These are phyloP conservation scores for Macrophomina phaseolina DNA, from an alignment of 2,329 filamentous ascomycete species.

Conservation along the genomic window DNA sequence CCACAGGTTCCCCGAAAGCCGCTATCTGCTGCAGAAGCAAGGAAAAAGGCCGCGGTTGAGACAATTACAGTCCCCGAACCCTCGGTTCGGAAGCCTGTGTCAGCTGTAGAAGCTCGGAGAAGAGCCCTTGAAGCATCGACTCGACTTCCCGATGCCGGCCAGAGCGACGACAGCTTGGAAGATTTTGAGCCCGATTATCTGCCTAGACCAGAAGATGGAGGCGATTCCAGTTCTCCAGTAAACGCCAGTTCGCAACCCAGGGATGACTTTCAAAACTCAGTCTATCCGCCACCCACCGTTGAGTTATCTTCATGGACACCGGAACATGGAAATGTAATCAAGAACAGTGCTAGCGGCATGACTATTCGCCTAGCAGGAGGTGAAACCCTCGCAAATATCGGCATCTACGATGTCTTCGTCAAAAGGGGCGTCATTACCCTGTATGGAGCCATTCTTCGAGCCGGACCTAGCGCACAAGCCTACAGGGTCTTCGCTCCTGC, in stretches of 20 bases:
- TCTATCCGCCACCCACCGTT: conserved; percentile 10
- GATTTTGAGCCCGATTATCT: conserved; percentile 18
- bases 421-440: conserved; percentile 67
- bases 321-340: conserved; percentile 29
- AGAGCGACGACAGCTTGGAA: conserved; percentile 24
- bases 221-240: background rate
- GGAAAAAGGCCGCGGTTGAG: background rate
- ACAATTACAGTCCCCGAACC: background rate
- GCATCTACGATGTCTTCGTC: conserved; percentile 71
- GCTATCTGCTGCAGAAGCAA: background rate
- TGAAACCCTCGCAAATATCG: conserved; percentile 54
- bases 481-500: conserved; percentile 69
- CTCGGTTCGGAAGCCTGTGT: background rate
- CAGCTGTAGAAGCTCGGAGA: conserved; percentile 21
- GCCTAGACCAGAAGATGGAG: conserved; percentile 16
- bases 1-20: background rate
- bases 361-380: conserved; percentile 39
- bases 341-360: conserved; percentile 32
- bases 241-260: background rate
- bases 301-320: conserved; percentile 22
- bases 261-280: background rate
- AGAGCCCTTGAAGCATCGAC: conserved; percentile 8
- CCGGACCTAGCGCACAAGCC: conserved; percentile 46
- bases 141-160: background rate
- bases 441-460: conserved; percentile 66